Base-by-base conservation (phyloP, 2,329 filamentous ascomycete species). In the Ilyonectria sp. region DNA sequence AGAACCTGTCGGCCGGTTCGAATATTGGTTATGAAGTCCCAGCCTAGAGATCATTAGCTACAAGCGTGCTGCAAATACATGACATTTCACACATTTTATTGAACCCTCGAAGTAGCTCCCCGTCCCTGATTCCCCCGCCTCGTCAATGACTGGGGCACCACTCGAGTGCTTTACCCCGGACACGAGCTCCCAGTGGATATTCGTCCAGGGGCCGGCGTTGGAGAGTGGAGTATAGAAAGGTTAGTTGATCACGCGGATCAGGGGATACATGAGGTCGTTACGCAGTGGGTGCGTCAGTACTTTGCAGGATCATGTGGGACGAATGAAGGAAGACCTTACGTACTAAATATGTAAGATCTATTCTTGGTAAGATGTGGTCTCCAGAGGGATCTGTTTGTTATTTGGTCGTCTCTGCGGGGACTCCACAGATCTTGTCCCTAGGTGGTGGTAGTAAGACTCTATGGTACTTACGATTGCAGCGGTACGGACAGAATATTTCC, bases 131-230 rank as follows among this genome's bases (percentile, higher is more conserved):
- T 35, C 37, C 7, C 37, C 35, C 19, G 10, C 7, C 21, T n/a
- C 11, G 10, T 21, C 26, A 15, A 60, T 43, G 33, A 9, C 21
- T 6, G 2, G 35, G 35, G 43, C 26, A 37, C 33, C 44, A 54
- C 13, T 61, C 19, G 40, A 43, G 15, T 60, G 31, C 29, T 40
- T 52, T 65, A 66, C 69, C 71, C 67, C 71, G 17, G 61, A 64
- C 57, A 53, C 17, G 43, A 47, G 50, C 53, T 29, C 15, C 15
- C 1, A 21, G 13, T 17, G 8, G 47, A 31, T 50, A 31, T 29
- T n/a, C 3, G 47, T 29, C 13, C 19, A n/a, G 6, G 50, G 15
- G n/a, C 33, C 4, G 35, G 11, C 17, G 9, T 56, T 43, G n/a
- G 2, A n/a, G 37, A 31, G 33, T 37, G 35, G 37, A 43, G 21